Evolutionary conservation across 2,329 filamentous ascomycete species (phyloP), one percentile per base, ranked within the genome.

Genomic region (Calycina marina): DNA sequence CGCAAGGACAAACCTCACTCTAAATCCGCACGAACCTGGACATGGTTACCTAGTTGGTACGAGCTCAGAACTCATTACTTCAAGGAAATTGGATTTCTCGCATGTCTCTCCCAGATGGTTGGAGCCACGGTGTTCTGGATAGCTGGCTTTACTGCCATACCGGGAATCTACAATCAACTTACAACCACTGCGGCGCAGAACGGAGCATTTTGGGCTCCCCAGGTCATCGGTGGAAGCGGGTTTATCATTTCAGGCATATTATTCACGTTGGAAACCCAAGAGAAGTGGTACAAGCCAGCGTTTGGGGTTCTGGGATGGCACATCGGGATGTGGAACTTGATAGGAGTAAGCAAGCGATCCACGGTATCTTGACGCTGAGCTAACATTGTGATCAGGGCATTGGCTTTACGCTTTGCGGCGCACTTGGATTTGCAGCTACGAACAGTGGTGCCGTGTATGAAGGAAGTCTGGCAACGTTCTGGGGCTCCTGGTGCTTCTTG

Each of bases 231-330:
- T 4, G 73, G 73, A 1, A 48, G 49, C 0, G 69, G 72, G 4
- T 79, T 80, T 51, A 65, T 77, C 37, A 45, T 73, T 14, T 75
- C 60, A 5, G 58, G 64, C 14, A 45, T 56, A 3, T 52, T 79
- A 2, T 78, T 77, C 51, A 77, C 77, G 63, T 45, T 79, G 5
- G 75, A 80, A 50, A 76, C 72, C 3, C 74, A 79, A 51, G 48
- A 59, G 25, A 63, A 59, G 28, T 80, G 75, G 74, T 78, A 68
- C 43, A 54, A 58, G 9, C 73, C 75, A 0, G 68, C 70, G 0
- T 59, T 57, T 3, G 47, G 51, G 3, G 56, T 70, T 1, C 57
- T 80, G 2, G 74, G 74, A 3, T 79, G 74, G 75, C 71, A 78
- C 49, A 67, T 80, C 41, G 74, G 71, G 0, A 51, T 66, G 6